Evolutionary conservation across 441 rosid genomes (phyloP).

Genomic region (Adansonia grandidieri): DNA sequence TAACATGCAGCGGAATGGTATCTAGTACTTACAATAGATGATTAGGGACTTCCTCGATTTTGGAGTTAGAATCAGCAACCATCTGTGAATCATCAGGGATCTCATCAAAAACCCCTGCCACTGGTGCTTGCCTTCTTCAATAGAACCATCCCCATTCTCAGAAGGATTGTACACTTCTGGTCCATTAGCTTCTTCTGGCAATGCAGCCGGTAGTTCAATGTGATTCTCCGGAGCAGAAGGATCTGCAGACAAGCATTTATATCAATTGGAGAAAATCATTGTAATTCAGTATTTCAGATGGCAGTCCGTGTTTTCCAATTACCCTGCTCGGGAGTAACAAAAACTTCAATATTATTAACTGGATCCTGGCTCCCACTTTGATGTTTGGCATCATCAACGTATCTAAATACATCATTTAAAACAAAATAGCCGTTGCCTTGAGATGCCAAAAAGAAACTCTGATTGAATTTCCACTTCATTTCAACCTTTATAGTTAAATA

Average conservation of each 20-base stretch:
- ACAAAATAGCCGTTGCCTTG: conserved; percentile 89
- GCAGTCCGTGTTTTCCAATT: conserved; percentile 25
- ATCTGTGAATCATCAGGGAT: conserved; percentile 41
- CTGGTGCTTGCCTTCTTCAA: conserved; percentile 56
- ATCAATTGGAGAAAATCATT: conserved; percentile 8
- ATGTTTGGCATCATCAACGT: conserved; percentile 50
- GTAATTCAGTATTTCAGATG: conserved; percentile 1
- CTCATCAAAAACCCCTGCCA: conserved; percentile 57
- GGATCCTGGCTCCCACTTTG: conserved; percentile 34
- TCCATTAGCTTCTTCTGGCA: conserved; percentile 41
- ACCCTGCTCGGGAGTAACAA: conserved; percentile 51
- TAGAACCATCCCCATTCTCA: conserved; percentile 56
- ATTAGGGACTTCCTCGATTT: conserved; percentile 61
- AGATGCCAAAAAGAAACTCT: conserved; percentile 91
- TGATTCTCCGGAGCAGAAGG: conserved; percentile 37
- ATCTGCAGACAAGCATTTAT: conserved; percentile 36
- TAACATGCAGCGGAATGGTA: not conserved
- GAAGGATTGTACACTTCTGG: conserved; percentile 52
- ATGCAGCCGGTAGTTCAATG: conserved; percentile 36
- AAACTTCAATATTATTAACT: conserved; percentile 33
- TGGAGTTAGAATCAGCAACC: conserved; percentile 44
- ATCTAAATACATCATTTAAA: conserved; percentile 80
- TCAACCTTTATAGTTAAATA: conserved; percentile 57
- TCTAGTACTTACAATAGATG: conserved; percentile 66
- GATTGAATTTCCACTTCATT: conserved; percentile 62